Evolutionary conservation across 768 basidiomycete species (phyloP).

Genomic region (Boletus pseudopeckii): DNA sequence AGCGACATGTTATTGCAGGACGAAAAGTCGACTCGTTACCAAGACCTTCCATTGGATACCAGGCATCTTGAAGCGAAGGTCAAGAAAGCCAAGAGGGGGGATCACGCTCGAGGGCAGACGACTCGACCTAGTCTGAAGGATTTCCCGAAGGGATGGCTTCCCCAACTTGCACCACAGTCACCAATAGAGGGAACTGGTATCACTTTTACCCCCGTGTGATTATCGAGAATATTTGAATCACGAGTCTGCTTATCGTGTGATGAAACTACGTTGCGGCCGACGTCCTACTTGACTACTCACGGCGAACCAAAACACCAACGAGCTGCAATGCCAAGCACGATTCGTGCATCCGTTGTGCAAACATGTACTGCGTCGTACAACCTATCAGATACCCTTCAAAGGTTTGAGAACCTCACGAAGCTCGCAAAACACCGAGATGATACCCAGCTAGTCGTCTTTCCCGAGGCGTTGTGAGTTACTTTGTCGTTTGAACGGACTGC

Average conservation of each 20-base stretch:
- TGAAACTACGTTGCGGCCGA: background rate
- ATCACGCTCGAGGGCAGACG: constrained; percentile 54
- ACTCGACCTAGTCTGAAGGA: constrained; percentile 67
- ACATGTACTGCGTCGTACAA: constrained; percentile 46
- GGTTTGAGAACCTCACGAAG: constrained; percentile 44
- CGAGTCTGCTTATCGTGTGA: constrained; percentile 2
- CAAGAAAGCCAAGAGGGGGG: constrained; percentile 70
- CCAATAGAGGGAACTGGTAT: constrained; percentile 10
- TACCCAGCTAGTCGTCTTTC: constrained; percentile 51
- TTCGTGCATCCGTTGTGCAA: constrained; percentile 53
- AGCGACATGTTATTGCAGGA: constrained; percentile 22
- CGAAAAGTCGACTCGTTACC: constrained; percentile 42
- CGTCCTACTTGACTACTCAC: background rate
- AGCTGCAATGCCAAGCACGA: constrained; percentile 27
- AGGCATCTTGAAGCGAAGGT: constrained; percentile 74
- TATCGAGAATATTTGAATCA: background rate
- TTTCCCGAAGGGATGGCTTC: constrained; percentile 86
- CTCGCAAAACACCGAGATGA: constrained; percentile 46
- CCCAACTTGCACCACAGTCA: constrained; percentile 23
- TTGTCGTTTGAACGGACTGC: background rate
- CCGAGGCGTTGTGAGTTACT: constrained; percentile 51
- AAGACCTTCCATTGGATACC: constrained; percentile 73
- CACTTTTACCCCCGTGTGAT: constrained; percentile 2
- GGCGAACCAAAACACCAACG: background rate
- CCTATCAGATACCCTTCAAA: constrained; percentile 44